Conservation (phyloP, 179 eudicot species). For the Spergularia azorica region DNA sequence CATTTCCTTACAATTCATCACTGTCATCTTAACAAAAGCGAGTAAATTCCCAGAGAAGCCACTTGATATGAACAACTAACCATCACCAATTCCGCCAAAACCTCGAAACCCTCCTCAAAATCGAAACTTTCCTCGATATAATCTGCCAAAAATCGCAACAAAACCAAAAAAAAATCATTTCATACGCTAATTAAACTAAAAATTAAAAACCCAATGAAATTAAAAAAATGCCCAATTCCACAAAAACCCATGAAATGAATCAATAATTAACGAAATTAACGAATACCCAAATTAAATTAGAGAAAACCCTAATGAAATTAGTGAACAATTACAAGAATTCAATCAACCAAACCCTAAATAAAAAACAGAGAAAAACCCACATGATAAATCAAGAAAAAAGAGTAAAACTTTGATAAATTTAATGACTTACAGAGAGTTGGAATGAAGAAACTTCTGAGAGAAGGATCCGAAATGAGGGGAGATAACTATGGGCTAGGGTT, state of each 20-base stretch:
- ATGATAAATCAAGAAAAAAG: not conserved
- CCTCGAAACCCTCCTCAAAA: constrained; percentile 14
- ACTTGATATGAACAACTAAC: constrained; percentile 16
- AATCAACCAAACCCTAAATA: not conserved
- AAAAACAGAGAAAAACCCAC: not conserved
- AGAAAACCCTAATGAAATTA: not conserved
- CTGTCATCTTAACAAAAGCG: constrained; percentile 1
- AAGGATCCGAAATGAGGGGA: not conserved
- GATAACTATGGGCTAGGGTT: constrained; percentile 23
- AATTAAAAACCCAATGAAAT: not conserved
- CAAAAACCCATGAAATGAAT: not conserved
- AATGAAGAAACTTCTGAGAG: not conserved
- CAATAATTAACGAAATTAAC: not conserved
- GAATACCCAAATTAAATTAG: not conserved
- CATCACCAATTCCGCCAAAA: constrained; percentile 19
- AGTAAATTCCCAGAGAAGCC: not conserved
- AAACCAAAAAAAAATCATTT: not conserved
- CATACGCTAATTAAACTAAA: not conserved
- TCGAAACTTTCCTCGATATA: not conserved
- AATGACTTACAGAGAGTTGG: constrained; percentile 18
- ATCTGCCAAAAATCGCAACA: constrained; percentile 21
- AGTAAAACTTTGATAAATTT: not conserved
- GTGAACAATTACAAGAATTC: not conserved
- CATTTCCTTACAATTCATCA: constrained; percentile 36
- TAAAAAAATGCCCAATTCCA: not conserved